Evolutionary conservation across 768 basidiomycete species (phyloP).

Genomic region (Cubamyces sp.): DNA sequence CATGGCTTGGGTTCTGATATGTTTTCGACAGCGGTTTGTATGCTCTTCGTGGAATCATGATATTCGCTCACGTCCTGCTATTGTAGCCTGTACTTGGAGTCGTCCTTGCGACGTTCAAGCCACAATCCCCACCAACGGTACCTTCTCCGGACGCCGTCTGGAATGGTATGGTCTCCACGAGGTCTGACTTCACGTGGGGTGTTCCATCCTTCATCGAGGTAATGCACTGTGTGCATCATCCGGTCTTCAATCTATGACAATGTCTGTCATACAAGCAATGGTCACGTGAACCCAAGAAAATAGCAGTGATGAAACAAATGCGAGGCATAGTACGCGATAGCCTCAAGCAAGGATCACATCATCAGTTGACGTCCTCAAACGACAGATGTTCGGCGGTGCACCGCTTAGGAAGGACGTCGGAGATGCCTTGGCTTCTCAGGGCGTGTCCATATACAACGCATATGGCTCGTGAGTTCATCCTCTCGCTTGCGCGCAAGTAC

Average conservation of each 20-base stretch:
- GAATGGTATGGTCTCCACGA: neutral
- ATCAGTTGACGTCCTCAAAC: neutral
- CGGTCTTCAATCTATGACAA: neutral
- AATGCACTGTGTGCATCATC: neutral
- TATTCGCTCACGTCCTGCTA: no score
- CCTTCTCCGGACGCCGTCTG: slow-evolving; percentile 25
- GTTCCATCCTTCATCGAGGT: slow-evolving; percentile 24
- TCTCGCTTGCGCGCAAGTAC: neutral
- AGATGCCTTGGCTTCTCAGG: slow-evolving; percentile 14
- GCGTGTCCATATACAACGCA: neutral
- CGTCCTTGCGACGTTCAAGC: slow-evolving; percentile 29
- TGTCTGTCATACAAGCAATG: slow-evolving; percentile 2
- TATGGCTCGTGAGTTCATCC: slow-evolving; percentile 10
- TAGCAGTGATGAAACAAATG: slow-evolving; percentile 13
- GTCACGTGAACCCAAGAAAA: slow-evolving; percentile 21
- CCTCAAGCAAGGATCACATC: neutral
- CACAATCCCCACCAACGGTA: slow-evolving; percentile 24
- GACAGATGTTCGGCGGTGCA: slow-evolving; percentile 5
- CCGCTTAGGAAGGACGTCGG: slow-evolving; percentile 13
- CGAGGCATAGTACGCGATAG: slow-evolving; percentile 12
- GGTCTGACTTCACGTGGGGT: slow-evolving; percentile 6
- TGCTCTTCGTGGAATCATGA: neutral
- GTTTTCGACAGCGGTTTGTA: neutral
- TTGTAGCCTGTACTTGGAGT: slow-evolving; percentile 17
- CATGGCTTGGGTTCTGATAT: slow-evolving; percentile 2